Conservation (phyloP, 73 alveolate genomes). For the Tetrahymena borealis region DNA sequence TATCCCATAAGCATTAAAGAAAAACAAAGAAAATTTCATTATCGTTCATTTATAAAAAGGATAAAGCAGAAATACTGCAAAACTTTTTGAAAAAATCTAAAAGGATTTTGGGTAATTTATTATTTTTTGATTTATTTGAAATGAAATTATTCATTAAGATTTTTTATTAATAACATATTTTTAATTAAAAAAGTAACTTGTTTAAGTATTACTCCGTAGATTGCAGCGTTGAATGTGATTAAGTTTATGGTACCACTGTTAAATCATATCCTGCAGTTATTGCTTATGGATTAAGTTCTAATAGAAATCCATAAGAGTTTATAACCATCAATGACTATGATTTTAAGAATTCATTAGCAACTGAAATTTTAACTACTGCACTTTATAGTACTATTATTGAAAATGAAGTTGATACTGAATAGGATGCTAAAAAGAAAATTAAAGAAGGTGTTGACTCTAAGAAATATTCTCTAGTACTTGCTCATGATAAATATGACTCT, state of each 20-base stretch:
- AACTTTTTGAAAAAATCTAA: neutral
- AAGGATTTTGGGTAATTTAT: neutral
- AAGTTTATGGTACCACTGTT: neutral
- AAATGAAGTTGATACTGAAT: neutral
- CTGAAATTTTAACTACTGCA: neutral
- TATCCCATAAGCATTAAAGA: neutral
- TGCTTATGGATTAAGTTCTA: neutral
- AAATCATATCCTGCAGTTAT: neutral
- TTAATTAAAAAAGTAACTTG: neutral
- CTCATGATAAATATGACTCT: neutral
- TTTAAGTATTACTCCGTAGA: neutral
- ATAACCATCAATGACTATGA: neutral
- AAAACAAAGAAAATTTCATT: neutral
- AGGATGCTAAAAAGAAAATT: neutral
- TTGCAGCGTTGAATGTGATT: neutral
- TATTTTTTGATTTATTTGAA: neutral
- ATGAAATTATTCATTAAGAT: neutral
- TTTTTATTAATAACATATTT: neutral
- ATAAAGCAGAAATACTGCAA: neutral
- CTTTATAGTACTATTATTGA: neutral
- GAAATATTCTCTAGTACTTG: neutral
- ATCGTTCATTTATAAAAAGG: neutral
- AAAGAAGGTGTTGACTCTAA: neutral
- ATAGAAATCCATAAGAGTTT: neutral
- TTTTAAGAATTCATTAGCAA: neutral